These are phyloP conservation scores for Nannochloropsis gaditana DNA, from an alignment of 108 stramenopile genomes.

Conservation along the genomic window DNA sequence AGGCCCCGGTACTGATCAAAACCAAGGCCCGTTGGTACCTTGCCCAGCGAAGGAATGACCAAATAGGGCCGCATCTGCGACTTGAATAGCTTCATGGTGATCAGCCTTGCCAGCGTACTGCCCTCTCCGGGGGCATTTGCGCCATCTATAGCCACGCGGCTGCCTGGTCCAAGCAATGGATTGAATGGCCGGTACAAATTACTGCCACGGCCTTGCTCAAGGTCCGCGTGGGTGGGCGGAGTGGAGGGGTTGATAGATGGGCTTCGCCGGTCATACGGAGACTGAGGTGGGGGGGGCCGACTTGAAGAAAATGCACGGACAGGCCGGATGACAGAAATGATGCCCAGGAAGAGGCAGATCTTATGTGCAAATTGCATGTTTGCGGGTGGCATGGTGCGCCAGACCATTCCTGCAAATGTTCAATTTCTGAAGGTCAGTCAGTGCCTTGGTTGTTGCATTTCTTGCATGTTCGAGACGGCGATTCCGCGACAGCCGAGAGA, in stretches of 20 bases:
- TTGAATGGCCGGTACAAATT: constrained; percentile 3
- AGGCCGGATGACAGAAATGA: not conserved
- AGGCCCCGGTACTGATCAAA: constrained; percentile 1
- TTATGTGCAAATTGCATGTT: too few relatives aligned
- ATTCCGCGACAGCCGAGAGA: too few relatives aligned
- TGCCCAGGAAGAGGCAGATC: too few relatives aligned
- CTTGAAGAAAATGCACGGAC: not conserved
- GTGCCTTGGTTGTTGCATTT: too few relatives aligned
- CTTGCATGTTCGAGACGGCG: too few relatives aligned
- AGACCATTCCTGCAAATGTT: too few relatives aligned
- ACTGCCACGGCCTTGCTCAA: not conserved
- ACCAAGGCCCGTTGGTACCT: constrained; percentile 2
- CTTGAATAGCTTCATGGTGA: constrained; percentile 18
- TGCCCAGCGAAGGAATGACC: not conserved
- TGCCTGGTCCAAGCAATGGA: not conserved
- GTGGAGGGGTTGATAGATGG: not conserved
- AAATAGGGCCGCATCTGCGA: constrained; percentile 5
- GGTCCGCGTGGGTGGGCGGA: not conserved
- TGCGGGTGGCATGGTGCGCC: too few relatives aligned
- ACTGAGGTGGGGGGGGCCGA: not conserved
- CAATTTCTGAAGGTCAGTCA: too few relatives aligned
- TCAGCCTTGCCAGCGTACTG: not conserved
- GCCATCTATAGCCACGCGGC: not conserved
- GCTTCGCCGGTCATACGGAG: not conserved
- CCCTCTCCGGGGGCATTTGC: not conserved